Base-by-base conservation (phyloP, 2,329 filamentous ascomycete genomes). In the Ceratocystis papillata region DNA sequence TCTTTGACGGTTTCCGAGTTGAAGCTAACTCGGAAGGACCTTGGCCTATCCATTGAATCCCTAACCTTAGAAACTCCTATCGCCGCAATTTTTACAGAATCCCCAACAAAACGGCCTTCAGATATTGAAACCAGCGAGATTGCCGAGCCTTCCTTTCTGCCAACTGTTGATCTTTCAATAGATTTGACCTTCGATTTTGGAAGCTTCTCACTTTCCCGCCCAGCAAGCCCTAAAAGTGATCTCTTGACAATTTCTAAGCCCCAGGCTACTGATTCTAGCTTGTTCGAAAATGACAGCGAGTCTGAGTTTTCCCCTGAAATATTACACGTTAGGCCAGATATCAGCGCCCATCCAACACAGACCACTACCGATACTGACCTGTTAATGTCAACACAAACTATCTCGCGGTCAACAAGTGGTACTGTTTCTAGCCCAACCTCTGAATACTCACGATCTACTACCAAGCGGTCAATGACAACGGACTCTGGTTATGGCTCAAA, bases 401-500 rank as follows among this genome's bases (percentile, higher is more conserved):
- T 75, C 44, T 68, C 66, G 10, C 72, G 73, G 60, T 71, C 73
- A 20, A 81, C 83, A 67, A 83, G 81, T 68, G 81, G 80, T 1
- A 76, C 81, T 57, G 73, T 77, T 33, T 77, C 79, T 1, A 80
- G 77, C 64, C 77, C 78, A 3, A 75, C 75, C 1, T 77, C 77
- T 3, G 76, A 78, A 62, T 73, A 70, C 15, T 76, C 77, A 0
- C 74, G 74, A 5, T 46, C 45, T 3, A 57, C 50, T 17, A 79
- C 77, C 65, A 73, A 79, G 4, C 73, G 83, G n/a, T 78, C 65
- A 28, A 62, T 79, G 41, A 84, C 84, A 68, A 79, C 81, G 48
- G 83, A 86, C 70, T 85, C 82, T 30, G 83, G 83, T 17, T 86
- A 86, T 70, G 82, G 82, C 70, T 86, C 83, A 6, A 84, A 80